Conservation (phyloP, 805 yeast species). For the Brettanomyces bruxellensis region DNA sequence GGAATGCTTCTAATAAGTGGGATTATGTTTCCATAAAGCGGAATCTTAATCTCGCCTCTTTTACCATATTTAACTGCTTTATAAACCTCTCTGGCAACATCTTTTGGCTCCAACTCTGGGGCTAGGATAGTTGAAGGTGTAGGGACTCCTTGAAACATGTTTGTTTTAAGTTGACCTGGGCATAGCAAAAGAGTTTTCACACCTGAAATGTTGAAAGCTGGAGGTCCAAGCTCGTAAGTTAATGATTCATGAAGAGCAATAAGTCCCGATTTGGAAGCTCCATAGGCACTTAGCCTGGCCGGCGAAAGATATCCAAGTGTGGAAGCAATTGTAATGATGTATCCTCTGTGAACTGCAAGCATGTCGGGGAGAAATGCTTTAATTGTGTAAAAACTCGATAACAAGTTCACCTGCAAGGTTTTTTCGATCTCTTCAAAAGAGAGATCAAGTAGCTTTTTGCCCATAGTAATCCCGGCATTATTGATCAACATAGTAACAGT, state of each 20-base stretch:
- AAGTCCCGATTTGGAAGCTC: slow-evolving; percentile 84
- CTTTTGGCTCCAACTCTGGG: slow-evolving; percentile 65
- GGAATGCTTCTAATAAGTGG: slow-evolving; percentile 69
- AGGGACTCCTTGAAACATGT: slow-evolving; percentile 60
- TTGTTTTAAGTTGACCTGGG: slow-evolving; percentile 80
- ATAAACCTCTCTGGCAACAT: slow-evolving; percentile 53
- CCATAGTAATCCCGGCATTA: slow-evolving; percentile 73
- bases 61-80: slow-evolving; percentile 49
- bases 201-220: slow-evolving; percentile 35
- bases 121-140: slow-evolving; percentile 75
- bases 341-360: slow-evolving; percentile 55
- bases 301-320: slow-evolving; percentile 83
- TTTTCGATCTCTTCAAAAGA: slow-evolving; percentile 50
- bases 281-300: slow-evolving; percentile 70
- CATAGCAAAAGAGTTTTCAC: slow-evolving; percentile 70
- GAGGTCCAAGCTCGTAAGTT: slow-evolving; percentile 56
- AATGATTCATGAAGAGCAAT: slow-evolving; percentile 80
- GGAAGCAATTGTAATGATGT: slow-evolving; percentile 73
- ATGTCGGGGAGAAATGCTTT: slow-evolving; percentile 68
- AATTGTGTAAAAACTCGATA: slow-evolving; percentile 61
- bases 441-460: slow-evolving; percentile 46
- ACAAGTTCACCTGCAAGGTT: slow-evolving; percentile 57
- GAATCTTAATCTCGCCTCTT: slow-evolving; percentile 61
- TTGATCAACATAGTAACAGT: slow-evolving; percentile 62
- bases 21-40: slow-evolving; percentile 66